Conservation (phyloP, 176 grass and related monocot genomes). For the sorghum (Sorghum bicolor) region DNA sequence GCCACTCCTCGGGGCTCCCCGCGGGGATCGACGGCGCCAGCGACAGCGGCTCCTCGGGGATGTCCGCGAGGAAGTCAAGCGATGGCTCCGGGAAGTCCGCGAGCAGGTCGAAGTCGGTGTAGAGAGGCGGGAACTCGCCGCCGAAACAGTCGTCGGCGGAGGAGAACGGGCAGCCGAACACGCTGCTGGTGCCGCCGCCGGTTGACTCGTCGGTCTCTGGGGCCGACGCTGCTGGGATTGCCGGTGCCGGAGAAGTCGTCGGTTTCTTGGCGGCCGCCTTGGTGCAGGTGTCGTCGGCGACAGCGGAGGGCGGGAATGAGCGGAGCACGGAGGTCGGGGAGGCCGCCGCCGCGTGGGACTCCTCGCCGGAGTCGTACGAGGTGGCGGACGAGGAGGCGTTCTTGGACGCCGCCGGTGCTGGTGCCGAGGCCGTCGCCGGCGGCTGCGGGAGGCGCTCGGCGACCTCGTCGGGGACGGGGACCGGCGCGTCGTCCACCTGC, state of each 20-base stretch:
- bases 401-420: slow-evolving; percentile 9
- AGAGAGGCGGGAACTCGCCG: slow-evolving; percentile 50
- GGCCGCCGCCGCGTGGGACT: slow-evolving; percentile 52
- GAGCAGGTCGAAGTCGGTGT: slow-evolving; percentile 58
- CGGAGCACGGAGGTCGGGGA: slow-evolving; percentile 92
- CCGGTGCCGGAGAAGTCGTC: neutral
- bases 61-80: slow-evolving; percentile 49
- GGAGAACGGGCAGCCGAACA: slow-evolving; percentile 31
- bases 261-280: neutral
- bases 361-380: slow-evolving; percentile 71
- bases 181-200: neutral
- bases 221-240: no score
- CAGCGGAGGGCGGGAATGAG: slow-evolving; percentile 29
- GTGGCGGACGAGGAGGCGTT: slow-evolving; percentile 44
- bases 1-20: neutral
- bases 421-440: neutral
- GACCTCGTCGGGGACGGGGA: slow-evolving; percentile 18
- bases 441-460: slow-evolving; percentile 4
- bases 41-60: slow-evolving; percentile 24
- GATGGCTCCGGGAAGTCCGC: slow-evolving; percentile 39
- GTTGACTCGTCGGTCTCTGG: slow-evolving; percentile 11
- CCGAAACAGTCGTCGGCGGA: slow-evolving; percentile 6
- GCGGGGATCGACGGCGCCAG: neutral
- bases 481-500: slow-evolving; percentile 30
- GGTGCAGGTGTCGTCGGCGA: neutral